phyloP scores from a whole-genome alignment of 768 basidiomycete species.

The Hypholoma sublateritium region DNA sequence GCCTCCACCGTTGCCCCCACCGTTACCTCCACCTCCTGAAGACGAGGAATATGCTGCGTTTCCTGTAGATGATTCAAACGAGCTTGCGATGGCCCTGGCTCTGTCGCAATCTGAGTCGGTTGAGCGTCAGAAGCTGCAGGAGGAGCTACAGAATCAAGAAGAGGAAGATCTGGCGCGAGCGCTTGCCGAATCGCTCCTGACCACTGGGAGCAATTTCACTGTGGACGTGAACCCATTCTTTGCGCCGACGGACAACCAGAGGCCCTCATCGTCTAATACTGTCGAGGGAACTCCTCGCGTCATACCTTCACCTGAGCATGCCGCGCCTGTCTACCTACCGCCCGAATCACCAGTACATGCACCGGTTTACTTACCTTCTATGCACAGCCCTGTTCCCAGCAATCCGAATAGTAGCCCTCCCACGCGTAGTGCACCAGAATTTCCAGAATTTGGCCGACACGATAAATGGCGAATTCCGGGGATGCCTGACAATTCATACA shows the following conservation, averaged over 20 bases:
- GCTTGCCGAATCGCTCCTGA: slow-evolving; percentile 39
- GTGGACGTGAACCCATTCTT: slow-evolving; percentile 11
- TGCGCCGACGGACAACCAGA: not conserved
- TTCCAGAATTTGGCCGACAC: slow-evolving; percentile 17
- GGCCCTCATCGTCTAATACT: not conserved
- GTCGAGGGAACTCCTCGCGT: not conserved
- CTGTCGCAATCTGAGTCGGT: slow-evolving; percentile 48
- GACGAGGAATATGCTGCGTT: slow-evolving; percentile 13
- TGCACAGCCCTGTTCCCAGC: no score
- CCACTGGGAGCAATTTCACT: slow-evolving; percentile 15
- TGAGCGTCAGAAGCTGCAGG: slow-evolving; percentile 29
- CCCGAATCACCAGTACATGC: not conserved
- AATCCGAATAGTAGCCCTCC: not conserved
- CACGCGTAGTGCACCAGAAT: not conserved
- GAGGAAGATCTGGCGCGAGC: slow-evolving; percentile 69
- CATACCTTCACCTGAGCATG: not conserved
- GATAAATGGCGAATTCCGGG: slow-evolving; percentile 21
- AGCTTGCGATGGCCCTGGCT: slow-evolving; percentile 45
- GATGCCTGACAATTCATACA: not conserved
- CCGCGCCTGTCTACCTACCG: not conserved
- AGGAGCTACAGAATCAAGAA: slow-evolving; percentile 44
- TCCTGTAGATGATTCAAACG: slow-evolving; percentile 36
- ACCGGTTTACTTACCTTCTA: no score
- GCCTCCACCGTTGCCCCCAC: slow-evolving; percentile 17
- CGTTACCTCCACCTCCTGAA: slow-evolving; percentile 7